Conservation (phyloP, 768 basidiomycete species). For the Pholiota molesta region DNA sequence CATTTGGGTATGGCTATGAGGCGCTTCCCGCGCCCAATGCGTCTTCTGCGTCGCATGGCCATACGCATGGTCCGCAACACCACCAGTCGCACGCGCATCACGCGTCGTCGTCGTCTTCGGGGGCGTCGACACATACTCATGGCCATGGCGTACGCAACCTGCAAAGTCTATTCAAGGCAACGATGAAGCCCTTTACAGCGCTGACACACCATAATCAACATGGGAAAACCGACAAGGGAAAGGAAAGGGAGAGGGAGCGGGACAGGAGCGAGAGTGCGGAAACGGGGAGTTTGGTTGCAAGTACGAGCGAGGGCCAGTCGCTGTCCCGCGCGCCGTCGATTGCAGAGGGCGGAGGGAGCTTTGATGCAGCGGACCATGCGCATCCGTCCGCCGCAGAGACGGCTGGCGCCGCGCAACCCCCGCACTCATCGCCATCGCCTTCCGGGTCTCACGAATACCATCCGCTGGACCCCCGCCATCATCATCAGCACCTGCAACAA, state of each 20-base stretch:
- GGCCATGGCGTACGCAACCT: constrained; percentile 46
- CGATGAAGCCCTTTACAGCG: constrained; percentile 65
- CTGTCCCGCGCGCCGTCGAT: background rate
- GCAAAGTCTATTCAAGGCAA: constrained; percentile 54
- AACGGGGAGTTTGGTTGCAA: no score
- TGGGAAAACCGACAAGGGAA: constrained; percentile 11
- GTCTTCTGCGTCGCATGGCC: background rate
- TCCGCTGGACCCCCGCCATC: background rate
- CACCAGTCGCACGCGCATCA: background rate
- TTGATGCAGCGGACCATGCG: background rate
- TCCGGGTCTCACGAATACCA: background rate
- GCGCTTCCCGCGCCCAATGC: constrained; percentile 8
- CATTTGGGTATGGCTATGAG: constrained; percentile 19
- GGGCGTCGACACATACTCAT: constrained; percentile 9
- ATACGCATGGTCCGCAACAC: background rate
- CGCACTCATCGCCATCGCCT: background rate
- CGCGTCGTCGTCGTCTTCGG: background rate
- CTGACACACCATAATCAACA: constrained; percentile 35
- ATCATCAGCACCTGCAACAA: no score
- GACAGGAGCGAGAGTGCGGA: background rate
- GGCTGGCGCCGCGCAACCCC: background rate
- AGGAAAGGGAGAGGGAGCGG: constrained; percentile 3
- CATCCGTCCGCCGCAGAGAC: background rate
- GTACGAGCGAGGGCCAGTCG: background rate
- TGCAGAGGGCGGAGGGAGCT: background rate